Percentiles rank a stretch among this genome's conserved stretches.
Conservation (phyloP, 1,139 yeast species). For the Schwanniomyces etchellsii region DNA sequence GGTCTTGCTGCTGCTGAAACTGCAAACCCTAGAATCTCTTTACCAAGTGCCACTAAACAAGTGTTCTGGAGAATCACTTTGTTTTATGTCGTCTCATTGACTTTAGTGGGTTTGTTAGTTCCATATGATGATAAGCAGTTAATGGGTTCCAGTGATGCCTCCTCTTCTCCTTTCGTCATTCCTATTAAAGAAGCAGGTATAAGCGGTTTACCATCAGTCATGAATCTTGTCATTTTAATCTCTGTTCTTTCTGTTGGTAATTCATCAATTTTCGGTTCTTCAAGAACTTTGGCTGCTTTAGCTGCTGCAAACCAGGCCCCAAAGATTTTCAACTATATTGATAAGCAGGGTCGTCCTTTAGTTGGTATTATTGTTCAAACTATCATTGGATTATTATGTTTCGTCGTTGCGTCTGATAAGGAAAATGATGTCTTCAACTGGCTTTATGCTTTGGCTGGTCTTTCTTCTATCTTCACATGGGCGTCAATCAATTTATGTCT, state of each 20-base stretch:
- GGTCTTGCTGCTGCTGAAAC: constrained; percentile 41
- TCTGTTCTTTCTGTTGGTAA: constrained; percentile 45
- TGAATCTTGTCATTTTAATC: constrained; percentile 43
- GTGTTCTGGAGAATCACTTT: constrained; percentile 44
- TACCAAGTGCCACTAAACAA: constrained; percentile 43
- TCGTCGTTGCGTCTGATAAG: constrained; percentile 62
- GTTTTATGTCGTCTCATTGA: constrained; percentile 40
- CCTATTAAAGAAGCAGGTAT: constrained; percentile 40
- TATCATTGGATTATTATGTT: constrained; percentile 62
- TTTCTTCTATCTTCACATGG: constrained; percentile 84
- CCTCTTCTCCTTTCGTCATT: constrained; percentile 47
- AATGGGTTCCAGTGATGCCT: constrained; percentile 30
- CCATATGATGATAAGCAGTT: constrained; percentile 30
- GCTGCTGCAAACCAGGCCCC: constrained; percentile 85
- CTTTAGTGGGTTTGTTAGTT: constrained; percentile 39
- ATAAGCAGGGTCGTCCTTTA: constrained; percentile 69
- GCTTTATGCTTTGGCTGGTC: constrained; percentile 79
- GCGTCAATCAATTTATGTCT: constrained; percentile 71
- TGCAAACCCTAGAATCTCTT: constrained; percentile 33
- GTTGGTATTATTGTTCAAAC: constrained; percentile 56
- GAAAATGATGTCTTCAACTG: constrained; percentile 69
- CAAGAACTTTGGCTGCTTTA: constrained; percentile 76
- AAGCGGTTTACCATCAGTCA: constrained; percentile 39
- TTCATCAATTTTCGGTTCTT: constrained; percentile 65
- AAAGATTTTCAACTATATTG: constrained; percentile 63